Percentiles rank a stretch among this genome's conserved stretches.
These are phyloP conservation scores for Agapanthus africanus DNA, from an alignment of 106 monocot species.

Conservation along the genomic window DNA sequence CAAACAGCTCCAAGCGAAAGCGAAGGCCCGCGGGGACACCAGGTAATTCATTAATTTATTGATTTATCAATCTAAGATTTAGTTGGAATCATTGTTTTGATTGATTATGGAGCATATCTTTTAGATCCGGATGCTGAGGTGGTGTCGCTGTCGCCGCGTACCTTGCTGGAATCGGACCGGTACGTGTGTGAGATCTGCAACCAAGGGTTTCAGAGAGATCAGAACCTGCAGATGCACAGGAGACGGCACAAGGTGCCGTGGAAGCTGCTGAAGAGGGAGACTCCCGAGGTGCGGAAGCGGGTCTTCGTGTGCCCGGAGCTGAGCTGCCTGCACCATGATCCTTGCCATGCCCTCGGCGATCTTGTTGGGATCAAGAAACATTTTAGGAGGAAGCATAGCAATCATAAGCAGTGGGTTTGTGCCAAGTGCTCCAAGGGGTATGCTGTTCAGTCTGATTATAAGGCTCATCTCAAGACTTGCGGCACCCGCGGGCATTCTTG, in stretches of 20 bases:
- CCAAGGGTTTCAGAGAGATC: slow-evolving; percentile 90
- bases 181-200: slow-evolving; percentile 97
- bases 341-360: slow-evolving; percentile 81
- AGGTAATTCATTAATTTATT: slow-evolving; percentile 19
- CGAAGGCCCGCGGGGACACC: slow-evolving; percentile 76
- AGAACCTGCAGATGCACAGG: slow-evolving; percentile 98
- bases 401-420: slow-evolving; percentile 73
- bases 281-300: slow-evolving; percentile 41
- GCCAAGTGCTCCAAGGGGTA: slow-evolving; percentile 72
- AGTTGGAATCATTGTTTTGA: background rate
- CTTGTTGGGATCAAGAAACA: slow-evolving; percentile 98
- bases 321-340: slow-evolving; percentile 86
- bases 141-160: slow-evolving; percentile 75
- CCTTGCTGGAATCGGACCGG: slow-evolving; percentile 85
- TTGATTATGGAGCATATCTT: background rate
- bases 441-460: slow-evolving; percentile 88
- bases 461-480: slow-evolving; percentile 95
- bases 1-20: slow-evolving; percentile 49
- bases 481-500: slow-evolving; percentile 93
- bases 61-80: background rate
- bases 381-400: slow-evolving; percentile 79
- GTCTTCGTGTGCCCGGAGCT: slow-evolving; percentile 96
- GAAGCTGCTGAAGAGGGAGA: slow-evolving; percentile 79
- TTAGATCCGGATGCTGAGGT: slow-evolving; percentile 95
- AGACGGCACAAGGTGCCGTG: slow-evolving; percentile 95